Conservation (phyloP, 1,284 basidiomycete genomes). For the Volvariella surrecta region DNA sequence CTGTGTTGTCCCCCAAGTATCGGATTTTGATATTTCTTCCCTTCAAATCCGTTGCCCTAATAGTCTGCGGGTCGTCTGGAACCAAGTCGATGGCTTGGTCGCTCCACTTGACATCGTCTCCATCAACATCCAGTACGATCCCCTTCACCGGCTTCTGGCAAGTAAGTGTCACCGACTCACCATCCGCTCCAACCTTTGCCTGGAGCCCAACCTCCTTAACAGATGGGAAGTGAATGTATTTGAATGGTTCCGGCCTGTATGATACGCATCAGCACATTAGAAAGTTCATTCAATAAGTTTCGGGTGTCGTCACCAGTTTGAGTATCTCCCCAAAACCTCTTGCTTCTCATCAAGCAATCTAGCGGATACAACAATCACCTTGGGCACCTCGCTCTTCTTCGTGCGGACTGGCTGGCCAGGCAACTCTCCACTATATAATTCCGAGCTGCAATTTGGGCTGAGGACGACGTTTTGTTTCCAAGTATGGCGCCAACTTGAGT, state of each 20-base stretch:
- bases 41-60: constrained; percentile 56
- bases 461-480: constrained; percentile 47
- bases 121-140: constrained; percentile 71
- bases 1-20: constrained; percentile 74
- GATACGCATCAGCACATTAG: constrained; percentile 6
- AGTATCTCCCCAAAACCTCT: constrained; percentile 64
- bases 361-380: constrained; percentile 68
- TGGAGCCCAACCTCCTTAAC: constrained; percentile 48
- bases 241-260: constrained; percentile 82
- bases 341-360: constrained; percentile 53
- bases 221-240: constrained; percentile 77
- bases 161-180: constrained; percentile 54
- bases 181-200: constrained; percentile 41
- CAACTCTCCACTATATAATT: constrained; percentile 63
- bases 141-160: constrained; percentile 75
- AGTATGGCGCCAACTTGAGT: constrained; percentile 47
- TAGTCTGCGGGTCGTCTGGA: constrained; percentile 70
- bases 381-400: constrained; percentile 55
- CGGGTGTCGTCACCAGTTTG: constrained; percentile 52
- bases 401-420: constrained; percentile 64
- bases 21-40: constrained; percentile 57
- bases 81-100: constrained; percentile 86
- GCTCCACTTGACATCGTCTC: constrained; percentile 64
- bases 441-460: constrained; percentile 72
- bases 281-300: constrained; percentile 7